phyloP scores from a whole-genome alignment of 305 asterid genomes.

The Euphrasia arctica region DNA sequence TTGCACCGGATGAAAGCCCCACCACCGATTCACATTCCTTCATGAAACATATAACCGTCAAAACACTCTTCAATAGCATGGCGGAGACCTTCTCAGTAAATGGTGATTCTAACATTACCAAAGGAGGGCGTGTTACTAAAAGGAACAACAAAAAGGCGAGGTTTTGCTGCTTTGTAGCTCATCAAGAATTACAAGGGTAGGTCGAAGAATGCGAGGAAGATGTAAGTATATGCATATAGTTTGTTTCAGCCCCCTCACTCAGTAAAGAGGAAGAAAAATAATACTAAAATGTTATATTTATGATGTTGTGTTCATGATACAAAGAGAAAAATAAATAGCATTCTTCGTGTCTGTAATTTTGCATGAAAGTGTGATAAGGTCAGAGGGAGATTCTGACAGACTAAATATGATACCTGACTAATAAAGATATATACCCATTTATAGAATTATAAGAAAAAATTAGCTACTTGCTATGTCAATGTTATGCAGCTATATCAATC shows the following conservation, averaged over 20 bases:
- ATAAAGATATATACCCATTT: too few species aligned
- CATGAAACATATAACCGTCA: constrained; percentile 1
- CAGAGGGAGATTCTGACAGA: too few species aligned
- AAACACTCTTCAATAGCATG: constrained; percentile 10
- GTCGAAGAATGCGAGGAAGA: neutral
- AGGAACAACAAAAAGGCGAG: constrained; percentile 18
- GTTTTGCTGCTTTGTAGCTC: constrained; percentile 32
- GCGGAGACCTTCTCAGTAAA: neutral
- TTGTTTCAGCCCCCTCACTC: neutral
- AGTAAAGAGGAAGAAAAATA: constrained; percentile 3
- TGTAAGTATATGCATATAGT: neutral
- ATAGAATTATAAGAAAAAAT: too few species aligned
- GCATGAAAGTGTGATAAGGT: too few species aligned
- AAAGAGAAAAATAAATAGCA: too few species aligned
- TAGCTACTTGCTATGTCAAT: too few species aligned
- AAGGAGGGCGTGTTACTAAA: constrained; percentile 11
- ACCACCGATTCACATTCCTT: constrained; percentile 23
- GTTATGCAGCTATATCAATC: too few species aligned
- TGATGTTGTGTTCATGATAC: too few species aligned
- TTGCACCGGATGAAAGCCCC: constrained; percentile 46
- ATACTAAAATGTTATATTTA: too few species aligned
- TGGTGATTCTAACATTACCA: constrained; percentile 18
- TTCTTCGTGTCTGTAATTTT: too few species aligned
- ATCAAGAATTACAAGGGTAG: neutral
- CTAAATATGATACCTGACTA: too few species aligned